These are phyloP conservation scores for Dendrocalamus sinicus DNA, from an alignment of 176 grass and related monocot species.

Conservation along the genomic window DNA sequence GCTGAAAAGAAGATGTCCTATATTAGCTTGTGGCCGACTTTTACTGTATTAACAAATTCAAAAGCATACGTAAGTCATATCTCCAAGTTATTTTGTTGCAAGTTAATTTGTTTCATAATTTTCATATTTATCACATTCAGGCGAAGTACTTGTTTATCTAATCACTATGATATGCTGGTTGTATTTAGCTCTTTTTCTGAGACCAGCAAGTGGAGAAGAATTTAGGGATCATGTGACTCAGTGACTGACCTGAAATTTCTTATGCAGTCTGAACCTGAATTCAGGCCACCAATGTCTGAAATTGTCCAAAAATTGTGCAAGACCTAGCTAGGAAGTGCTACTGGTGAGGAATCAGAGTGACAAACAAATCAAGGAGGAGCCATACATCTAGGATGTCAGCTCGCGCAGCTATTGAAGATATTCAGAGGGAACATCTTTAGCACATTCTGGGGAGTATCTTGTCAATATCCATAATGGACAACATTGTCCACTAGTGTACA, in stretches of 20 bases:
- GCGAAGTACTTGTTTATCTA: slow-evolving; percentile 11
- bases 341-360: slow-evolving; percentile 43
- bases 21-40: slow-evolving; percentile 1
- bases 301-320: slow-evolving; percentile 82
- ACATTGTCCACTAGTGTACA: slow-evolving; percentile 39
- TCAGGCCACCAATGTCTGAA: slow-evolving; percentile 74
- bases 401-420: background rate
- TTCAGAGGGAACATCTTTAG: slow-evolving; percentile 11
- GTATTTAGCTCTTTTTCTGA: slow-evolving; percentile 4
- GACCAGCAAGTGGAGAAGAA: background rate
- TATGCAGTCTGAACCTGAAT: slow-evolving; percentile 66
- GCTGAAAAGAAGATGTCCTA: too few relatives aligned
- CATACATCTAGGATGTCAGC: slow-evolving; percentile 19
- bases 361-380: slow-evolving; percentile 21
- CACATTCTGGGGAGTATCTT: slow-evolving; percentile 15
- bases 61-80: background rate
- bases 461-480: slow-evolving; percentile 22
- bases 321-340: slow-evolving; percentile 55
- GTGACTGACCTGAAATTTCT: slow-evolving; percentile 38
- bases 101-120: slow-evolving; percentile 22
- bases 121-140: background rate
- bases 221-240: slow-evolving; percentile 31
- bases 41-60: slow-evolving; percentile 19
- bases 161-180: slow-evolving; percentile 5
- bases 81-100: background rate